phyloP scores from a whole-genome alignment of 75 land plant genomes.

The Pinus taeda region DNA sequence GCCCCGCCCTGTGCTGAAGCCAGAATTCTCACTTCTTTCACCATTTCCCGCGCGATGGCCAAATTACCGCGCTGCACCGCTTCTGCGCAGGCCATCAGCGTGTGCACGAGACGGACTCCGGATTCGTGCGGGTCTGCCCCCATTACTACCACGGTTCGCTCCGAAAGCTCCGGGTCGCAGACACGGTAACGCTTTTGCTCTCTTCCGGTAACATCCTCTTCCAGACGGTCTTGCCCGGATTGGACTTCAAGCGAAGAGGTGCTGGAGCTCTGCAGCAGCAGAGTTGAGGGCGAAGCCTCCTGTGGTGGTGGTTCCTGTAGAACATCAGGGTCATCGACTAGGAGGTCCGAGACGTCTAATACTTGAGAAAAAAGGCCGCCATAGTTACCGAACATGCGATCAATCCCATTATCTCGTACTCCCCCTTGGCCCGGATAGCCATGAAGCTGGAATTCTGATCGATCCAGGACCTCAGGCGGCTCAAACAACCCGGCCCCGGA shows the following conservation, averaged over 20 bases:
- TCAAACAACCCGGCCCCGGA: background rate
- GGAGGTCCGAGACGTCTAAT: background rate
- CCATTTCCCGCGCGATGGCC: slow-evolving; percentile 34
- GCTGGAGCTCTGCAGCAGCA: slow-evolving; percentile 8
- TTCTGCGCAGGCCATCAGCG: slow-evolving; percentile 64
- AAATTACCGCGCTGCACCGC: slow-evolving; percentile 45
- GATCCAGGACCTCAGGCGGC: background rate
- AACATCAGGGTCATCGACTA: background rate
- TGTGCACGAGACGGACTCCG: slow-evolving; percentile 60
- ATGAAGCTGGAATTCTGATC: background rate
- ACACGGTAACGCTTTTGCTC: background rate
- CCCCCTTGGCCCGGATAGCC: background rate
- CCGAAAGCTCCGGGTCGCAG: background rate
- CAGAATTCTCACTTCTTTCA: slow-evolving; percentile 41
- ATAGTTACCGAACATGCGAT: background rate
- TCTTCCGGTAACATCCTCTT: background rate
- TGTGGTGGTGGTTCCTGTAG: background rate
- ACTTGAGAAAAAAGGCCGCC: background rate
- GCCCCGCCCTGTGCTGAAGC: slow-evolving; percentile 47
- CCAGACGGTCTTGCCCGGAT: background rate
- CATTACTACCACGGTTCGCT: slow-evolving; percentile 11
- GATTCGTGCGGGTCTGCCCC: slow-evolving; percentile 33
- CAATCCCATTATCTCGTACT: background rate
- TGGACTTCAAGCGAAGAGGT: slow-evolving; percentile 6
- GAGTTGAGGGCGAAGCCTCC: background rate